Evolutionary conservation across 2,329 filamentous ascomycete genomes (phyloP).

Genomic region (Macrophomina pseudophaseolina): DNA sequence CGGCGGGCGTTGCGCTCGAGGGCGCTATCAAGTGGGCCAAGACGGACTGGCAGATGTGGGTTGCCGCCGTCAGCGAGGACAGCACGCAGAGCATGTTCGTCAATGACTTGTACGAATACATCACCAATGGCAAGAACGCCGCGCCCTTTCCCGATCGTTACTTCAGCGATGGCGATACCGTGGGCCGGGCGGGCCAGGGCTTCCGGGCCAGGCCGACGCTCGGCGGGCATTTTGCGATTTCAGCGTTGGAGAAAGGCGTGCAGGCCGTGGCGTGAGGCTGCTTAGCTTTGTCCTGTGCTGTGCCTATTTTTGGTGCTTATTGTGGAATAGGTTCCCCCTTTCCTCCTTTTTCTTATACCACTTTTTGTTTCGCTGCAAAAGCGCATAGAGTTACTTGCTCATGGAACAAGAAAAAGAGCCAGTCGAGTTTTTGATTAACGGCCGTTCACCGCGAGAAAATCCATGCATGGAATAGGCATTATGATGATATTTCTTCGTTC

Average conservation of each 20-base stretch:
- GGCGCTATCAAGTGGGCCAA: constrained; percentile 49
- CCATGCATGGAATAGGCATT: neutral
- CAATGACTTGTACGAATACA: constrained; percentile 48
- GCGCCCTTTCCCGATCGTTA: constrained; percentile 53
- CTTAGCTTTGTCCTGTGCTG: neutral
- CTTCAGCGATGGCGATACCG: constrained; percentile 38
- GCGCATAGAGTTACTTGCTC: neutral
- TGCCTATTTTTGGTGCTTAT: neutral
- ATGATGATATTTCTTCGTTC: neutral
- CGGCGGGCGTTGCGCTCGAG: constrained; percentile 49
- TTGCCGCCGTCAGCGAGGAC: constrained; percentile 35
- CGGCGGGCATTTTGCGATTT: constrained; percentile 50
- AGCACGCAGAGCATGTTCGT: constrained; percentile 38
- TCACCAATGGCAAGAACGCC: constrained; percentile 50
- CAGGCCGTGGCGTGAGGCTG: neutral
- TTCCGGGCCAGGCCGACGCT: constrained; percentile 48
- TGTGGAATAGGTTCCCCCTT: neutral
- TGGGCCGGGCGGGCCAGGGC: constrained; percentile 33
- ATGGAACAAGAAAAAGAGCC: neutral
- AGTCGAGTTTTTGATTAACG: neutral
- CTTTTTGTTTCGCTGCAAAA: too few species aligned
- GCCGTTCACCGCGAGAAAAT: neutral
- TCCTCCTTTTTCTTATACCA: neutral
- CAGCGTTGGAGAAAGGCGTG: constrained; percentile 40
- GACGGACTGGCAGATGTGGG: constrained; percentile 53